Conservation (phyloP, 1,139 yeast species). For the Protomyces inouyei region DNA sequence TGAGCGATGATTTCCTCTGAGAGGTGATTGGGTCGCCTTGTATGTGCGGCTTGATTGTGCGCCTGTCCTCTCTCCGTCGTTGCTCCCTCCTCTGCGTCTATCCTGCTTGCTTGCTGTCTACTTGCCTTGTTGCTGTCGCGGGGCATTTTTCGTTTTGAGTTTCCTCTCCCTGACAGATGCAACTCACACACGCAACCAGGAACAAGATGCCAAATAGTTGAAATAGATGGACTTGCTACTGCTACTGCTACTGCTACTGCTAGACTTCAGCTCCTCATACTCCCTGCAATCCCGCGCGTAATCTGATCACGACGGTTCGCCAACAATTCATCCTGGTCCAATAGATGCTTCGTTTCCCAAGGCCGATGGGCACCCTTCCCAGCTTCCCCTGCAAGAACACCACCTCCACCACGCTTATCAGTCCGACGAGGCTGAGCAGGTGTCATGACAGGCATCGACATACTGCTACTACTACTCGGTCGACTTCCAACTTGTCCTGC, state of each 20-base stretch:
- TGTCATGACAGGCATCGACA: neutral
- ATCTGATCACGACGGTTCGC: slow-evolving; percentile 11
- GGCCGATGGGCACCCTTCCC: slow-evolving; percentile 5
- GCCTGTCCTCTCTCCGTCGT: too few species aligned
- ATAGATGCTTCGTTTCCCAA: slow-evolving; percentile 17
- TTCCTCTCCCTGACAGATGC: too few species aligned
- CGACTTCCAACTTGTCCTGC: neutral
- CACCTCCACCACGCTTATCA: neutral
- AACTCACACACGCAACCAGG: too few species aligned
- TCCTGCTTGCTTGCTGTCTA: too few species aligned
- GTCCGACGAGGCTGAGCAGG: neutral
- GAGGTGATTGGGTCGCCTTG: neutral
- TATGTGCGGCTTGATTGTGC: too few species aligned
- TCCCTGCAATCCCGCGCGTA: slow-evolving; percentile 12
- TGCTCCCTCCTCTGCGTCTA: too few species aligned
- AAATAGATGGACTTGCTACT: too few species aligned
- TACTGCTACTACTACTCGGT: neutral
- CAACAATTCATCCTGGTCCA: slow-evolving; percentile 19
- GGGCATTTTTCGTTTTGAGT: too few species aligned
- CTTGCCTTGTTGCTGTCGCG: too few species aligned
- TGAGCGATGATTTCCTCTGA: neutral
- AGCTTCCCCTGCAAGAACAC: neutral
- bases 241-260: too few species aligned
- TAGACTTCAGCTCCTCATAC: neutral
- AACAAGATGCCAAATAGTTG: too few species aligned